These are phyloP conservation scores for Trichoderma aggressivum DNA, from an alignment of 2,329 filamentous ascomycete species.

Conservation along the genomic window DNA sequence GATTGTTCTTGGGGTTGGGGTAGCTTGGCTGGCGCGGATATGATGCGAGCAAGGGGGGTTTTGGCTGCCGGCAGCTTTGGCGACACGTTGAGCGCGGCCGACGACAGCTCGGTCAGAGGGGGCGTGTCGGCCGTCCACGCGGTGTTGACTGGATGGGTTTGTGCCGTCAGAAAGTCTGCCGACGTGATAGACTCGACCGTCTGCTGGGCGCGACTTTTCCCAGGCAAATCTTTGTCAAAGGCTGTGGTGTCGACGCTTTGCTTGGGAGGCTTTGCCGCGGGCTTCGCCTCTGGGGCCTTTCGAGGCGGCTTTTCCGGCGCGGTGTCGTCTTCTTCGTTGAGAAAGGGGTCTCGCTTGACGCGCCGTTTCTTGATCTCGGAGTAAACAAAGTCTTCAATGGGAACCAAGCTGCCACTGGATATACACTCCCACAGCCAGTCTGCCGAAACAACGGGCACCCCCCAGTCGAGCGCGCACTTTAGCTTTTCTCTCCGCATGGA, in stretches of 20 bases:
- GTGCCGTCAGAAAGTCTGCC: slow-evolving; percentile 42
- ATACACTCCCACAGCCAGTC: slow-evolving; percentile 88
- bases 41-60: slow-evolving; percentile 26
- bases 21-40: slow-evolving; percentile 38
- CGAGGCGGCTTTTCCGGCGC: neutral
- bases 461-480: slow-evolving; percentile 68
- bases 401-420: slow-evolving; percentile 47
- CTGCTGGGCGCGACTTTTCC: slow-evolving; percentile 22
- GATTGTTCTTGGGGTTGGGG: slow-evolving; percentile 13
- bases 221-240: slow-evolving; percentile 35
- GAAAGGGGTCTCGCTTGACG: slow-evolving; percentile 6
- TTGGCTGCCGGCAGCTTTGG: slow-evolving; percentile 32
- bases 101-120: slow-evolving; percentile 41
- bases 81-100: slow-evolving; percentile 42
- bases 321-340: slow-evolving; percentile 17
- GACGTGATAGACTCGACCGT: slow-evolving; percentile 29
- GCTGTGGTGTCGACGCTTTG: slow-evolving; percentile 39
- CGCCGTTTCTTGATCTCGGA: slow-evolving; percentile 41
- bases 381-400: slow-evolving; percentile 47
- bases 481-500: slow-evolving; percentile 71
- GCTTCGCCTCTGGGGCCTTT: neutral
- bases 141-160: slow-evolving; percentile 34
- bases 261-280: slow-evolving; percentile 16
- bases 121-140: slow-evolving; percentile 26
- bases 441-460: slow-evolving; percentile 74